Evolutionary conservation across 2,329 filamentous ascomycete species (phyloP), one percentile per base, ranked within the genome.

Genomic region (Ophiostoma sp.): DNA sequence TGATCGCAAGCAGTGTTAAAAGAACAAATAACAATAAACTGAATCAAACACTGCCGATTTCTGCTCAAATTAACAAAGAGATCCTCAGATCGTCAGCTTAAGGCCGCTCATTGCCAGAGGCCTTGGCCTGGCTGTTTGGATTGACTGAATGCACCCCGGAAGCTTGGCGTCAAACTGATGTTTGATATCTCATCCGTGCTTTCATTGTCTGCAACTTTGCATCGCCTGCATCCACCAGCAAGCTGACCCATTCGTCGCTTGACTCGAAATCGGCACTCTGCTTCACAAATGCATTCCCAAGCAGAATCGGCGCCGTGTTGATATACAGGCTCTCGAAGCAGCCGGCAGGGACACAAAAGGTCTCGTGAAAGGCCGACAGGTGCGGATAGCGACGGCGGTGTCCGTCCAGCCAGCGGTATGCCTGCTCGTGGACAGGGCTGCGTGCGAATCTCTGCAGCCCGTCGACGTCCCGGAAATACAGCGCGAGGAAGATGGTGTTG

Each of bases 321-420:
- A 74, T 52, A 67, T 74, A 74, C 10, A 74, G 23, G 31, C 71
- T 72, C 70, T 74, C 73, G 67, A 72, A 73, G 17, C 17, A 33
- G n/a, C 72, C 72, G 0, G 68, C 68, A 1, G 72, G 70, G 23
- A 74, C 73, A 41, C 57, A 64, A 69, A 74, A 74, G 3, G 73
- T 74, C 69, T 74, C 73, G 70, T 74, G 73, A 54, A 74, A 74
- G 27, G 71, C 73, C 5, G 72, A 67, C 23, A 74, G 57, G 65
- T 74, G 71, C 1, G 67, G 2, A 52, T 70, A 35, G 15, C 57
- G 62, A 13, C 68, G 36, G 15, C 67, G 11, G 66, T 69, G 6
- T 8, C 4, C 5, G 35, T 31, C 36, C 11, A 74, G 70, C 73
- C 72, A 76, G 10, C 11, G 44, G 65, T 66, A 67, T 13, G 70